Evolutionary conservation across 75 land plant genomes (phyloP).

Genomic region (Pinus tabuliformis): DNA sequence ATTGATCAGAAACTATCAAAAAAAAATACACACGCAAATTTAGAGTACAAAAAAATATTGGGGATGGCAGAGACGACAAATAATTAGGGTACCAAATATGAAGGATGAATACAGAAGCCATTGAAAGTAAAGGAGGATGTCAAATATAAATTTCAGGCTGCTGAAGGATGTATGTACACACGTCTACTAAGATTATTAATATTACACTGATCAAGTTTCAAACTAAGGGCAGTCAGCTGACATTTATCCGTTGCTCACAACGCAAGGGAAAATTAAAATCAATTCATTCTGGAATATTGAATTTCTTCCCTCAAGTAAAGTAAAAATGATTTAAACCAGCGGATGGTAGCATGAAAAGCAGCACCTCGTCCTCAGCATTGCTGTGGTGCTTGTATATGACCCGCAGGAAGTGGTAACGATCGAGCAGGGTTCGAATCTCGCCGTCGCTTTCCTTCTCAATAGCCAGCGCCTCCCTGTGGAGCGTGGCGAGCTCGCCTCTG

Average conservation of each 20-base stretch:
- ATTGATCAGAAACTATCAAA: too few relatives aligned
- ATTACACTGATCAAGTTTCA: too few relatives aligned
- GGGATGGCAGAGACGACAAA: too few relatives aligned
- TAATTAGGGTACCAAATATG: too few relatives aligned
- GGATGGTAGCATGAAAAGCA: background rate
- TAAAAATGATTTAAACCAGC: background rate
- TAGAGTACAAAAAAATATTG: too few relatives aligned
- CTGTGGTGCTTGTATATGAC: conserved; percentile 77
- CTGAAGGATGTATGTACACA: too few relatives aligned
- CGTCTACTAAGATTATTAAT: too few relatives aligned
- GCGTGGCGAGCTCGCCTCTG: conserved; percentile 52
- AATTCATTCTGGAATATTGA: background rate
- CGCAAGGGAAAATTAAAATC: conserved; percentile 24
- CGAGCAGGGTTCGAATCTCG: conserved; percentile 37
- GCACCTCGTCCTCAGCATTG: conserved; percentile 86
- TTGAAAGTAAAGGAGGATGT: too few relatives aligned
- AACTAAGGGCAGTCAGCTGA: too few relatives aligned
- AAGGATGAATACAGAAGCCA: too few relatives aligned
- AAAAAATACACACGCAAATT: too few relatives aligned
- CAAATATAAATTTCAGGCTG: too few relatives aligned
- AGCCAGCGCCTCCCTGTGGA: conserved; percentile 54
- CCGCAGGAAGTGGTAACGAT: conserved; percentile 53
- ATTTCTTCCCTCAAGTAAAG: background rate
- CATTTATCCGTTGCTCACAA: conserved; percentile 1
- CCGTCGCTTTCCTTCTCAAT: conserved; percentile 21